Evolutionary conservation across 2,329 filamentous ascomycete genomes (phyloP), one percentile per base, ranked within the genome.

Genomic region (Pyrenophora seminiperda): DNA sequence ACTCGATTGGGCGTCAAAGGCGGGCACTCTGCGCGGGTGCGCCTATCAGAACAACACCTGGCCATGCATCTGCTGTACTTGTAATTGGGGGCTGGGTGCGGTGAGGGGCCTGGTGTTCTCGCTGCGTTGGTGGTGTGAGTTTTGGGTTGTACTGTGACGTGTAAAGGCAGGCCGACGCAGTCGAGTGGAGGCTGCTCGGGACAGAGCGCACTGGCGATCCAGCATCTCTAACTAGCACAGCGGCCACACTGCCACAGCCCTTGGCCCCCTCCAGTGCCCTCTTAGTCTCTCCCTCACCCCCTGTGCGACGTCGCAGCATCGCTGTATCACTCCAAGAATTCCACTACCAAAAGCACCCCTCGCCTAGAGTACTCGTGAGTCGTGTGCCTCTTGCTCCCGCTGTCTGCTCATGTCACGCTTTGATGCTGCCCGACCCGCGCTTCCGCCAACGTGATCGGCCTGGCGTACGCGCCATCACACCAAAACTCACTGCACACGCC

Each of bases 41-140:
- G 62, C 68, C 68, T 70, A 71, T 70, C 61, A 68, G 54, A 58
- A 63, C 37, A 46, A 53, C 44, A 59, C 53, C 46, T 57, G 34
- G 54, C 60, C 62, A 61, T 63, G 54, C 68, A 72, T 69, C 34
- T 58, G 54, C 54, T 41, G 38, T 14, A 46, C 41, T 47, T 46
- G 22, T 14, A 46, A 47, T 47, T 46, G 22, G 47, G 24, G 47
- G 50, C 54, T 54, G 55, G 38, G 46, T 41, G 32, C 46, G 50
- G 33, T 43, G 53, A 49, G 42, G 52, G 47, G 42, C 46, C 43
- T 41, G 18, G 19, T 9, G 44, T 47, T 40, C 33, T 47, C 18
- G 38, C 31, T 52, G 46, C 24, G 54, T 43, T 45, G 24, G 54
- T 54, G 46, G 50, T 48, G 27, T 32, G 49, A 44, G 36, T 44